phyloP scores from a whole-genome alignment of 73 alveolate genomes.

The Paramecium sexaurelia region DNA sequence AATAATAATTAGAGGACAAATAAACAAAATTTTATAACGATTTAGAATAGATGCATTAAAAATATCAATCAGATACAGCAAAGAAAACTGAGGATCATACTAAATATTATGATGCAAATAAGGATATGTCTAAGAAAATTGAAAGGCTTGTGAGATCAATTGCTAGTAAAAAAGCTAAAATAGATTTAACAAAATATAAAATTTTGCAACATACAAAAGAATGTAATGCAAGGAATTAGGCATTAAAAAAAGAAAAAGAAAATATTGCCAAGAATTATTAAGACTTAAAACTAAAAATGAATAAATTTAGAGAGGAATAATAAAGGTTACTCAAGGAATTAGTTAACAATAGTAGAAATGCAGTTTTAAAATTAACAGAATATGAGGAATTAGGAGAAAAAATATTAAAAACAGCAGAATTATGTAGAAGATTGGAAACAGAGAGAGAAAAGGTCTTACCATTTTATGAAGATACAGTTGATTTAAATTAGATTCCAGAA shows the following conservation, averaged over 20 bases:
- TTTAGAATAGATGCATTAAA: conserved; percentile 80
- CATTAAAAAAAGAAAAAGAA: conserved; percentile 91
- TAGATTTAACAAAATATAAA: conserved; percentile 88
- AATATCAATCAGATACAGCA: conserved; percentile 88
- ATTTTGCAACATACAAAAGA: conserved; percentile 91
- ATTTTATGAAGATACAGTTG: conserved; percentile 91
- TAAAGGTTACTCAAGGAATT: conserved; percentile 91
- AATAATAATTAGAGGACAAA: conserved; percentile 80
- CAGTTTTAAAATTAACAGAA: conserved; percentile 91
- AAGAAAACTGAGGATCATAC: conserved; percentile 88
- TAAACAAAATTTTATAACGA: conserved; percentile 79
- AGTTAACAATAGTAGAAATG: conserved; percentile 91
- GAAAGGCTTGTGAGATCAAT: conserved; percentile 81
- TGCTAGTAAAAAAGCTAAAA: conserved; percentile 81
- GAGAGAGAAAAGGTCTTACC: conserved; percentile 98
- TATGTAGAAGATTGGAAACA: conserved; percentile 96
- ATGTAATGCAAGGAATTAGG: conserved; percentile 94
- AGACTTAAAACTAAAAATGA: conserved; percentile 93
- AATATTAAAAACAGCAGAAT: conserved; percentile 95
- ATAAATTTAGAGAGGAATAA: conserved; percentile 95
- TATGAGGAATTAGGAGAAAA: conserved; percentile 93
- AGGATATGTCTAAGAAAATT: conserved; percentile 80
- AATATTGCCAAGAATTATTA: conserved; percentile 91
- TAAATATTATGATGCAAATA: conserved; percentile 80
- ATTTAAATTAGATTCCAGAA: conserved; percentile 85